A percentile compares a stretch with the other conserved stretches of the same genome.
Evolutionary conservation across 2,329 filamentous ascomycete genomes (phyloP).

Genomic region (Paecilomyces sp.): DNA sequence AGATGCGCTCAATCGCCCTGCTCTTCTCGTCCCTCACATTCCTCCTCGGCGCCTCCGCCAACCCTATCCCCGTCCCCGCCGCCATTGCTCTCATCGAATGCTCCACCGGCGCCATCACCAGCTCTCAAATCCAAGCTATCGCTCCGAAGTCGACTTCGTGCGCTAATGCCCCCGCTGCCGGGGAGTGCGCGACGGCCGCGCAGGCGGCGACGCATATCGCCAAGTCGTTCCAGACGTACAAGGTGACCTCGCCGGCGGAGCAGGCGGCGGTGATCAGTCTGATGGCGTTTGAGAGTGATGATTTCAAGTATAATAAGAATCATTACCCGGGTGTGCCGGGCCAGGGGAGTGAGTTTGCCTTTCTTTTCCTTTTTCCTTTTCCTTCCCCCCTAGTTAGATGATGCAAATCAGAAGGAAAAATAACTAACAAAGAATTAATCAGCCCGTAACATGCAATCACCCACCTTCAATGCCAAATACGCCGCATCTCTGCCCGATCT

Average conservation of each 20-base stretch:
- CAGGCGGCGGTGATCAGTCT: conserved; percentile 65
- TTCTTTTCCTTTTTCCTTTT: not conserved
- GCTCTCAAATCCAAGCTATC: conserved; percentile 36
- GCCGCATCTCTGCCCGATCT: conserved; percentile 43
- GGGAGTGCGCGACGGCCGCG: conserved; percentile 60
- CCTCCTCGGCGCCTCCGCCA: not conserved
- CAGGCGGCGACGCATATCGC: conserved; percentile 54
- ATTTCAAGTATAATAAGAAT: conserved; percentile 67
- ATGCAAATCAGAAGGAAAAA: not conserved
- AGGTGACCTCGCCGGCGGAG: conserved; percentile 48
- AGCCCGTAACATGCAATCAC: conserved; percentile 58
- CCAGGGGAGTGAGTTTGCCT: conserved; percentile 50
- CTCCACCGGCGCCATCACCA: conserved; percentile 12
- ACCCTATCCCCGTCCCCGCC: conserved; percentile 6
- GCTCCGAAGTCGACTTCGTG: conserved; percentile 53
- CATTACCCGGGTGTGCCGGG: conserved; percentile 51
- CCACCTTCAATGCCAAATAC: conserved; percentile 50
- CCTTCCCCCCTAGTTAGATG: not conserved
- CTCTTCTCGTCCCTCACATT: conserved; percentile 9
- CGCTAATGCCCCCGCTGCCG: conserved; percentile 35
- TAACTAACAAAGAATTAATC: not conserved
- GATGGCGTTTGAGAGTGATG: conserved; percentile 63
- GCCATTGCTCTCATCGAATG: conserved; percentile 7
- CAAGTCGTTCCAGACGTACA: conserved; percentile 51
- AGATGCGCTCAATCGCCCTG: conserved; percentile 6